A percentile compares a stretch with the other conserved stretches of the same genome.
These are phyloP conservation scores for Starmerella scarabaei DNA, from an alignment of 805 yeast species.

Conservation along the genomic window DNA sequence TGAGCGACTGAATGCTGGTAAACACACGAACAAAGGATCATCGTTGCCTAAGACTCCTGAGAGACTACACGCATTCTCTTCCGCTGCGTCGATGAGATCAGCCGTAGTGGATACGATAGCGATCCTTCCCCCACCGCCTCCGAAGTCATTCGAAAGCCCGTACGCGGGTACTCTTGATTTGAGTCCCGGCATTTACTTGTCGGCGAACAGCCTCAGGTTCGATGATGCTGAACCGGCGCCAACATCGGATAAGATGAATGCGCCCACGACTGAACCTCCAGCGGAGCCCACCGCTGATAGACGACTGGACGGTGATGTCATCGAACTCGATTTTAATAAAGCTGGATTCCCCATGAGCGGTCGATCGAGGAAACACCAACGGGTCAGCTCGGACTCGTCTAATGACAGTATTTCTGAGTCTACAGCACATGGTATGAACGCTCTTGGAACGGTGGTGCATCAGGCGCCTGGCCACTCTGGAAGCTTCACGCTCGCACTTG, in stretches of 20 bases:
- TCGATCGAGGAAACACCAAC: not conserved
- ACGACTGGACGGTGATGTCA: too few relatives aligned
- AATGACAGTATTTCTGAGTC: not conserved
- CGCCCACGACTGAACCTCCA: not conserved
- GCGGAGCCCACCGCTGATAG: too few relatives aligned
- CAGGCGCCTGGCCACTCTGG: not conserved
- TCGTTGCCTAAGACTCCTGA: too few relatives aligned
- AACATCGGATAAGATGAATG: not conserved
- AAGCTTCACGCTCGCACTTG: conserved; percentile 4
- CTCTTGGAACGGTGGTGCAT: not conserved
- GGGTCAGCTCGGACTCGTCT: conserved; percentile 6
- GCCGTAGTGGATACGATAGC: too few relatives aligned
- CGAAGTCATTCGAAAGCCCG: conserved; percentile 7
- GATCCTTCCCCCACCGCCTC: conserved; percentile 2
- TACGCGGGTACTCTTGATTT: conserved; percentile 10
- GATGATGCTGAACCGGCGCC: too few relatives aligned
- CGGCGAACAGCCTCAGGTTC: not conserved
- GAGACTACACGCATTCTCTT: too few relatives aligned
- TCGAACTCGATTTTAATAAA: too few relatives aligned
- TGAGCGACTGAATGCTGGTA: too few relatives aligned
- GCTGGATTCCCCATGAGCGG: too few relatives aligned
- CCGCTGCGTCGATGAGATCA: too few relatives aligned
- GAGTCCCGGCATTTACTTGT: conserved; percentile 5
- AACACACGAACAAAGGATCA: too few relatives aligned
- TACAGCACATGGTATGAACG: not conserved